Conservation (phyloP, 192 early-diverging fungal species). For the Linnemannia elongata region DNA sequence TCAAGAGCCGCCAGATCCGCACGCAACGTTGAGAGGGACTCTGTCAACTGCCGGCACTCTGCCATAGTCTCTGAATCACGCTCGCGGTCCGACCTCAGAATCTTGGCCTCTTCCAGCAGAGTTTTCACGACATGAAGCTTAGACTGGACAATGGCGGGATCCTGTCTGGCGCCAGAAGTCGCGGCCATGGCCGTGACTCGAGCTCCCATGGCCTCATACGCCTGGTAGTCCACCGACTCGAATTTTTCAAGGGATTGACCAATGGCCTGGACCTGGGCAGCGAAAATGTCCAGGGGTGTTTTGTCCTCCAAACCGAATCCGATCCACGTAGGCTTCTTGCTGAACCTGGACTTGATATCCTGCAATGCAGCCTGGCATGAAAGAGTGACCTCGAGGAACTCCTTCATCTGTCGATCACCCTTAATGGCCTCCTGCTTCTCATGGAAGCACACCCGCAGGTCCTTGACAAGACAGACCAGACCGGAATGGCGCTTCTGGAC, state of each 20-base stretch:
- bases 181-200: constrained; percentile 37
- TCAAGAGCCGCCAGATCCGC: constrained; percentile 15
- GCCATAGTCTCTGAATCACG: constrained; percentile 32
- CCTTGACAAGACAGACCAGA: constrained; percentile 12
- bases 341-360: constrained; percentile 23
- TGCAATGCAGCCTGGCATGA: constrained; percentile 25
- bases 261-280: neutral
- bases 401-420: constrained; percentile 48
- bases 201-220: constrained; percentile 1
- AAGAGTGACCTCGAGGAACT: constrained; percentile 36
- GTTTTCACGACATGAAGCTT: constrained; percentile 21
- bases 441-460: constrained; percentile 35
- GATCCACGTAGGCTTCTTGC: constrained; percentile 21
- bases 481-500: constrained; percentile 35
- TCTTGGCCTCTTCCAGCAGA: constrained; percentile 21
- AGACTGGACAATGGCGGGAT: constrained; percentile 29
- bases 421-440: constrained; percentile 46
- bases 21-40: constrained; percentile 12
- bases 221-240: constrained; percentile 4
- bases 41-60: constrained; percentile 22
- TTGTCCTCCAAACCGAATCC: constrained; percentile 40
- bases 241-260: constrained; percentile 30
- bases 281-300: constrained; percentile 36
- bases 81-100: constrained; percentile 27
- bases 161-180: constrained; percentile 26